Percentiles rank a stretch among this genome's conserved stretches.
These are phyloP conservation scores for Syzygium grande DNA, from an alignment of 345 rosid genomes.

Conservation along the genomic window DNA sequence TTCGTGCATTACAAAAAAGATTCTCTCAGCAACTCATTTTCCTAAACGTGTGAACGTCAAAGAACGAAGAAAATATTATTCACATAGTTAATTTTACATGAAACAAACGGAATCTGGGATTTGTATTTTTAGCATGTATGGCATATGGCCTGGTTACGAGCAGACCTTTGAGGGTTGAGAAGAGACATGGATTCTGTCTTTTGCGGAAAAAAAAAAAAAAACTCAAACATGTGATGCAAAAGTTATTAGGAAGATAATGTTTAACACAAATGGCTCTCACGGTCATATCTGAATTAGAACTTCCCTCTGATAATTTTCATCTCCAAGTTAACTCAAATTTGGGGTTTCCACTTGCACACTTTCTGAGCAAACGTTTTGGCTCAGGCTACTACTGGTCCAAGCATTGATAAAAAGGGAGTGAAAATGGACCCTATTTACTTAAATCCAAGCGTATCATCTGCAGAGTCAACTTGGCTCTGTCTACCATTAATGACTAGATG, in stretches of 20 bases:
- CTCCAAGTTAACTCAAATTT: neutral
- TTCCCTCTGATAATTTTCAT: neutral
- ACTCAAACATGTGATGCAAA: neutral
- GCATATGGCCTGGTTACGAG: neutral
- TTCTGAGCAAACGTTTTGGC: neutral
- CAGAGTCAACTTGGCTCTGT: accelerated
- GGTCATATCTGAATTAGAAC: neutral
- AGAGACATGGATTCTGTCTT: neutral
- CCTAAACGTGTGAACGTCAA: neutral
- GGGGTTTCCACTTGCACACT: neutral
- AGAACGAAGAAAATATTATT: neutral
- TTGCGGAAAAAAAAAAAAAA: neutral
- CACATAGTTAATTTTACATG: neutral
- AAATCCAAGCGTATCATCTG: neutral
- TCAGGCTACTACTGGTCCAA: neutral
- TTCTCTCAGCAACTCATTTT: neutral
- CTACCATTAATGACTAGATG: neutral
- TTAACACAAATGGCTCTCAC: neutral
- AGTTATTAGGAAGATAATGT: neutral
- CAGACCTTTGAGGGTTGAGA: neutral
- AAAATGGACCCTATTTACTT: neutral
- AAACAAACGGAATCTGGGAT: neutral
- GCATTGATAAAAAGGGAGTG: neutral
- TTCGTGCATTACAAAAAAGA: neutral
- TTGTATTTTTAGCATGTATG: neutral